Base-by-base conservation (phyloP, 306 rosid species). In the Sphenostylis stenocarpa region DNA sequence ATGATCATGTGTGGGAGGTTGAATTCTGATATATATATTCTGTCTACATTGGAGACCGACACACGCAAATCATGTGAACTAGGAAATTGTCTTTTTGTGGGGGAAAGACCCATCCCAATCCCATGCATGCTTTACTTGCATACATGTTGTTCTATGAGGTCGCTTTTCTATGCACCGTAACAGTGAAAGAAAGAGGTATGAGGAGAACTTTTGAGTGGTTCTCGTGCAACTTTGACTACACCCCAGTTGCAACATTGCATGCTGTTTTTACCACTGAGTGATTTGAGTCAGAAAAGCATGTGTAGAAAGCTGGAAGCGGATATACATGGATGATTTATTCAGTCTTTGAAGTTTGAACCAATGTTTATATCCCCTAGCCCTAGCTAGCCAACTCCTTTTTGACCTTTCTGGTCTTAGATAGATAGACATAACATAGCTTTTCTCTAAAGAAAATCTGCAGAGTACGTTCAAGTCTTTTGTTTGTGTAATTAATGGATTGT, bases 61-160 rank as follows among this genome's bases (percentile, higher is more conserved):
- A 70, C 85, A 86, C 85, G 78, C 76, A 80, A 81, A 55, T 65
- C 82, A 75, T 81, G 89, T 85, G 93, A 84, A 68, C 11, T 66
- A 24, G 56, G 66, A 47, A 45, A 28, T 24, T 65, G 76, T 77
- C 67, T 56, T 44, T 62, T 68, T 28, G 68, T 34, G 36, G 56
- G 28, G 9, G 64, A 10, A 58, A 55, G 45, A 53, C 77, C 72
- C 75, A 65, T 45, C 84, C 28, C 28, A 72, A 72, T 74, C 81
- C 14, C 67, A 52, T 78, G 77, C 83, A 83, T 61, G 56, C 68
- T 66, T 55, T 65, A 71, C 72, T 55, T 53, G 65, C 57, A 48
- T 15, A n/a, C 19, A 65, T 16, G 8, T 38, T 29, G 31, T 21
- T 57, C 12, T 29, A 38, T 19, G 36, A 76, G 73, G 78, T 39